These are phyloP conservation scores for Bidens hawaiensis DNA, from an alignment of 140 eudicot species.

Conservation along the genomic window DNA sequence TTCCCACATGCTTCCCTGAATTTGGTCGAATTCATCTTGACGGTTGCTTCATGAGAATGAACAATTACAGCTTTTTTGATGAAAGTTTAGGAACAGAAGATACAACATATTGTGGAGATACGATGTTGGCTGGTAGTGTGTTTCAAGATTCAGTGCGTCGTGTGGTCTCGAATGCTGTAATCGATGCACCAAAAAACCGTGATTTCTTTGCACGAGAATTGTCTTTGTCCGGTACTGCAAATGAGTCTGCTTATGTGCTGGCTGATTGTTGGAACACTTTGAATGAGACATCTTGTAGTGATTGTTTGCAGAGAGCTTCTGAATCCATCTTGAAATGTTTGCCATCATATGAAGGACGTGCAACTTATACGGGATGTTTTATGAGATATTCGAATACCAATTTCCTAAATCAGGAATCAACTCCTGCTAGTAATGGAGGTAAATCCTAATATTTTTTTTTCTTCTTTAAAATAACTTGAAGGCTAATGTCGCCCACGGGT, in stretches of 20 bases:
- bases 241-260: no score
- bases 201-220: no score
- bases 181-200: conserved; percentile 19
- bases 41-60: conserved; percentile 25
- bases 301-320: conserved; percentile 38
- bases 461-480: no score
- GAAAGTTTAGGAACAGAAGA: conserved; percentile 21
- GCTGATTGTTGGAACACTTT: conserved; percentile 41
- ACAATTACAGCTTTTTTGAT: conserved; percentile 17
- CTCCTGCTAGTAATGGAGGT: conserved; percentile 27
- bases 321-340: no score
- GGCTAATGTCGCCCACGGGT: no score
- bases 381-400: conserved; percentile 45
- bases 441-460: no score
- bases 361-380: no score
- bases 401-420: conserved; percentile 25
- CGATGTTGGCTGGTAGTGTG: neutral
- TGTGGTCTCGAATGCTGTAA: conserved; percentile 11
- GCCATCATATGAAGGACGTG: no score
- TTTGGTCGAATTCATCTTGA: no score
- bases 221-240: no score
- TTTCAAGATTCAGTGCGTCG: conserved; percentile 16
- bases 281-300: conserved; percentile 30
- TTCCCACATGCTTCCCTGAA: no score
- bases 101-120: conserved; percentile 1